These are phyloP conservation scores for Bremia lactucae DNA, from an alignment of 352 stramenopile species.

Conservation along the genomic window DNA sequence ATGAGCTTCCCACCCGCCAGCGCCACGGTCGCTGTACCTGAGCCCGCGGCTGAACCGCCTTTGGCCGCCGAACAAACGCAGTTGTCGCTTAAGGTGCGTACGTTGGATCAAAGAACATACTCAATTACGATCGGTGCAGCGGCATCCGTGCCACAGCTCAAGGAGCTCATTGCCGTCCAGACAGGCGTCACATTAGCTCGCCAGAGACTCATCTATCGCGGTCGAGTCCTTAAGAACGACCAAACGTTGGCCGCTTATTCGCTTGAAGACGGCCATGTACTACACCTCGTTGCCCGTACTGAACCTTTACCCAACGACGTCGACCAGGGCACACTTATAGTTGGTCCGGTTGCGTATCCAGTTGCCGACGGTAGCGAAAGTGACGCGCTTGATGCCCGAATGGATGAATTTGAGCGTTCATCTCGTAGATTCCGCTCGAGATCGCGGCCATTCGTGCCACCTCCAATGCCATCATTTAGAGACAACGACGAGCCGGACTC, in stretches of 20 bases:
- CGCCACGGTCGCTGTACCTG: not conserved
- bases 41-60: conserved; percentile 14
- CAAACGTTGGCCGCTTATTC: conserved; percentile 59
- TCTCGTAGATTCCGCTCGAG: conserved; percentile 7
- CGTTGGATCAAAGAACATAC: conserved; percentile 75
- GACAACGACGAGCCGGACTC: conserved; percentile 74
- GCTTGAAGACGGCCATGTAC: conserved; percentile 71
- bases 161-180: conserved; percentile 49
- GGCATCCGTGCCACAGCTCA: conserved; percentile 68
- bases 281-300: conserved; percentile 67
- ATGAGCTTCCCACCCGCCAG: no score
- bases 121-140: conserved; percentile 47
- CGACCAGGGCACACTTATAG: conserved; percentile 14
- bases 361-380: conserved; percentile 1
- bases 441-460: conserved; percentile 5
- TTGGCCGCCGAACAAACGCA: conserved; percentile 12
- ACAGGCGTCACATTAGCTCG: conserved; percentile 64
- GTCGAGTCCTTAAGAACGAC: conserved; percentile 83
- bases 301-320: conserved; percentile 17
- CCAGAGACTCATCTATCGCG: conserved; percentile 79
- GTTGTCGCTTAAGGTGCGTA: conserved; percentile 72
- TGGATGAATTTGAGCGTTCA: conserved; percentile 10
- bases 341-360: not conserved
- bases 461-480: conserved; percentile 4
- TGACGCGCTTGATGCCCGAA: conserved; percentile 4